phyloP scores from a whole-genome alignment of 768 basidiomycete genomes.

The Phlegmacium glaucopus region DNA sequence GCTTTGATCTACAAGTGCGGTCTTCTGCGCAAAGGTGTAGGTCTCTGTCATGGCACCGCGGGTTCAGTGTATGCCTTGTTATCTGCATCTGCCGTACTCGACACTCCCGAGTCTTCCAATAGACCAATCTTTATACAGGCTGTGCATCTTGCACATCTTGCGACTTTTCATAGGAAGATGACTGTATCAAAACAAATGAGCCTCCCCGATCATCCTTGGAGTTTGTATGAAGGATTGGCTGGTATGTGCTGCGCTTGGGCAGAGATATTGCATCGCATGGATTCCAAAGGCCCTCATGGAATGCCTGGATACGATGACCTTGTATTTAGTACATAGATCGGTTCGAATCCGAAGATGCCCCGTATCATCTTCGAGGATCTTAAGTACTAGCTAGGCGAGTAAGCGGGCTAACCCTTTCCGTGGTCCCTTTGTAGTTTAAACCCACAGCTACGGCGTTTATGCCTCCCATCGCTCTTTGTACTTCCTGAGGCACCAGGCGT shows the following conservation, averaged over 20 bases:
- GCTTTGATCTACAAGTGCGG: slow-evolving; percentile 44
- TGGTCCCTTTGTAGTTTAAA: too few relatives aligned
- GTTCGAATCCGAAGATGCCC: too few relatives aligned
- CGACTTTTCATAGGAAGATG: slow-evolving; percentile 30
- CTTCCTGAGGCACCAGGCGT: background rate
- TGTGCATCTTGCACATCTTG: slow-evolving; percentile 45
- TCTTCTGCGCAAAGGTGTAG: slow-evolving; percentile 53
- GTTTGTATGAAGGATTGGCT: slow-evolving; percentile 55
- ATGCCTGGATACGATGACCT: slow-evolving; percentile 43
- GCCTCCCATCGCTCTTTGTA: too few relatives aligned
- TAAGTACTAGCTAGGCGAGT: too few relatives aligned
- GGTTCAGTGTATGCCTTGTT: slow-evolving; percentile 54
- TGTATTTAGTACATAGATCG: too few relatives aligned
- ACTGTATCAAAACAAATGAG: slow-evolving; percentile 38
- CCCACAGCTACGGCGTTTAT: too few relatives aligned
- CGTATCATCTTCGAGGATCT: too few relatives aligned
- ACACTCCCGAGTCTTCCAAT: slow-evolving; percentile 5
- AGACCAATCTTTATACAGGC: slow-evolving; percentile 35
- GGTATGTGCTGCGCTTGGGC: slow-evolving; percentile 60
- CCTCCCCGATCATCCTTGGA: slow-evolving; percentile 49
- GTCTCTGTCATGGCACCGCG: slow-evolving; percentile 56
- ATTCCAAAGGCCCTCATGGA: slow-evolving; percentile 19
- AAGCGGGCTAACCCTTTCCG: too few relatives aligned
- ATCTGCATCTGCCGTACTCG: slow-evolving; percentile 40
- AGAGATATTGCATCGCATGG: slow-evolving; percentile 35